A percentile compares a stretch with the other conserved stretches of the same genome.
Conservation (phyloP, 805 yeast genomes). For the Metschnikowia drakensbergensis region DNA sequence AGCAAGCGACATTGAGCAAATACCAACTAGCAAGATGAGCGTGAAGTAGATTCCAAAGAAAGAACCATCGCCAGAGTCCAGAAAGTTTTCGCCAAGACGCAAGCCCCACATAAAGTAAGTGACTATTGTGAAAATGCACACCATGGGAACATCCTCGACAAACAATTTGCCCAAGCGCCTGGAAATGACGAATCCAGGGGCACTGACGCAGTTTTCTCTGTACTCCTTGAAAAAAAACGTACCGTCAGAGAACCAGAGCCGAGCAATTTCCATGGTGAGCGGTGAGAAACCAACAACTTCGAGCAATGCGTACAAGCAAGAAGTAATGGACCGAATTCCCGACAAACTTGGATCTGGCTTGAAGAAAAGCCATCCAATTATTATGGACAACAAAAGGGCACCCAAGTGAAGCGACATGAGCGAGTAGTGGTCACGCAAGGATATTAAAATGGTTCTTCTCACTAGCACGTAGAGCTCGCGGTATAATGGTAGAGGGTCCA, state of each 20-base stretch:
- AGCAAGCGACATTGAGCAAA: constrained; percentile 55
- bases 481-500: constrained; percentile 24
- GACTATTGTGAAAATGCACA: constrained; percentile 54
- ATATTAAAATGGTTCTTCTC: constrained; percentile 29
- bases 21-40: constrained; percentile 51
- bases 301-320: constrained; percentile 33
- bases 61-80: constrained; percentile 13
- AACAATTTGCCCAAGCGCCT: constrained; percentile 63
- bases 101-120: constrained; percentile 80
- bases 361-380: constrained; percentile 76
- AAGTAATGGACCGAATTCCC: constrained; percentile 59
- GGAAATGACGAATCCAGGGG: constrained; percentile 62
- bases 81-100: constrained; percentile 25
- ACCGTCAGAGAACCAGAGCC: constrained; percentile 39
- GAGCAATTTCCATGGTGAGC: constrained; percentile 35
- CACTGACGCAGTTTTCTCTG: constrained; percentile 62
- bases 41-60: constrained; percentile 61
- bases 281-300: constrained; percentile 42
- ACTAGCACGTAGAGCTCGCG: constrained; percentile 33
- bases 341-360: constrained; percentile 55
- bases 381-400: constrained; percentile 47
- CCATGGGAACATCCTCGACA: constrained; percentile 65
- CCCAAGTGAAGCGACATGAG: constrained; percentile 38
- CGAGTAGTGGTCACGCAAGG: constrained; percentile 33
- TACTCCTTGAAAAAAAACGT: constrained; percentile 51